Percentiles rank a stretch among this genome's conserved stretches.
These are phyloP conservation scores for Oryza meyeriana DNA, from an alignment of 176 grass and related monocot species.

Conservation along the genomic window DNA sequence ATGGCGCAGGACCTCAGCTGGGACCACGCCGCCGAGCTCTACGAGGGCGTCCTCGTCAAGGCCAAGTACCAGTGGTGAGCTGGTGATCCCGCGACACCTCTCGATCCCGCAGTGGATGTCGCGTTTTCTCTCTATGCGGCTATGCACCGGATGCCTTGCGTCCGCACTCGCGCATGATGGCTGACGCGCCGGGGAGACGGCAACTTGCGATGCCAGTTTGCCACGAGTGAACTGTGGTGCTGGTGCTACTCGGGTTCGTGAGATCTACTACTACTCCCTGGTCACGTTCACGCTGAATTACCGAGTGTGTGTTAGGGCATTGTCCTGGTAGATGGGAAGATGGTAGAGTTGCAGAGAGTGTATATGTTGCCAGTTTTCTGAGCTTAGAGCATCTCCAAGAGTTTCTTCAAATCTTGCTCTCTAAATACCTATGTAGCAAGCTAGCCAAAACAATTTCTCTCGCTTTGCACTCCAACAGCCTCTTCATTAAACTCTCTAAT, in stretches of 20 bases:
- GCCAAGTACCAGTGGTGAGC: slow-evolving; percentile 96
- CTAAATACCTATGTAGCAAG: too few species aligned
- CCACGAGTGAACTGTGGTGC: background rate
- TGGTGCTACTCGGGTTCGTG: background rate
- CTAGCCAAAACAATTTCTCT: too few species aligned
- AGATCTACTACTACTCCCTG: background rate
- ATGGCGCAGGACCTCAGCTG: slow-evolving; percentile 89
- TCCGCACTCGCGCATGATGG: background rate
- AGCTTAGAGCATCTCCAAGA: too few species aligned
- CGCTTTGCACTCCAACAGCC: too few species aligned
- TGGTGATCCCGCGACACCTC: too few species aligned
- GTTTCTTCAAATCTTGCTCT: too few species aligned
- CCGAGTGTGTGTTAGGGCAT: background rate
- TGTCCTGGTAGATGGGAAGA: background rate
- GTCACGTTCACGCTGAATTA: background rate
- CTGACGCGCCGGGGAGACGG: background rate
- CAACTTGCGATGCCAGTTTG: background rate
- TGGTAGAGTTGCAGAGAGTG: background rate
- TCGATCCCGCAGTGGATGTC: background rate
- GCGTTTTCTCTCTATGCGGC: background rate
- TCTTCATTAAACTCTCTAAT: too few species aligned
- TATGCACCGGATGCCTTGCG: background rate
- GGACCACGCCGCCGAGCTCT: slow-evolving; percentile 78
- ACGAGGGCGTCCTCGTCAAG: slow-evolving; percentile 85
- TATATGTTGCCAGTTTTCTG: background rate